Percentiles rank a stretch among this genome's conserved stretches.
Evolutionary conservation across 495 filamentous ascomycete genomes (phyloP).

Genomic region (Staphylotrichum tortipilum): DNA sequence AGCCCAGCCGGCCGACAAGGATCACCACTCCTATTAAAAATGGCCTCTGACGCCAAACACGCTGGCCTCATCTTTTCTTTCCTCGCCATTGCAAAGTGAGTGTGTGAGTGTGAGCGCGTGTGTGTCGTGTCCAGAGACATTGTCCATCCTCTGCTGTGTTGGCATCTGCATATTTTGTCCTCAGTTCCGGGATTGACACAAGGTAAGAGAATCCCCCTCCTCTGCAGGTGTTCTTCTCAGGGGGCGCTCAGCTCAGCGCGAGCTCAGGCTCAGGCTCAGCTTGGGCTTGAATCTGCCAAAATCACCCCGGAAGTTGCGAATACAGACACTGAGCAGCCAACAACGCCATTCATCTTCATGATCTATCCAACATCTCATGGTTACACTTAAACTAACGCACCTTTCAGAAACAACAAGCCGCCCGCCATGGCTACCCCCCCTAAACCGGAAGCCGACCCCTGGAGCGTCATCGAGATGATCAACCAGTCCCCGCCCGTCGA

Average conservation of each 20-base stretch:
- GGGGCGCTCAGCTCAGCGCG: too few relatives aligned
- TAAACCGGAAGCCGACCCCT: conserved; percentile 11
- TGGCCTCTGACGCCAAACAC: neutral
- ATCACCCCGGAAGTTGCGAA: too few relatives aligned
- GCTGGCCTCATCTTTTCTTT: neutral
- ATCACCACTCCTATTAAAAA: neutral
- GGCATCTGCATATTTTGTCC: neutral
- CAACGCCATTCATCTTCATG: too few relatives aligned
- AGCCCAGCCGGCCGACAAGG: neutral
- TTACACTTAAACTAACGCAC: too few relatives aligned
- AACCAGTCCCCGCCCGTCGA: conserved; percentile 31
- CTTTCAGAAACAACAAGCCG: neutral
- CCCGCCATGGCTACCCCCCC: conserved; percentile 8
- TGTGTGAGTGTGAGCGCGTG: too few relatives aligned
- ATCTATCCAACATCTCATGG: too few relatives aligned
- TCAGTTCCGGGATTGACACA: neutral
- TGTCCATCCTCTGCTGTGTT: too few relatives aligned
- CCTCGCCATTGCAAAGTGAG: neutral
- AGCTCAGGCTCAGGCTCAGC: too few relatives aligned
- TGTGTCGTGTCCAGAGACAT: too few relatives aligned
- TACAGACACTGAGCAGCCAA: too few relatives aligned
- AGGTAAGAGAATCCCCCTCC: neutral
- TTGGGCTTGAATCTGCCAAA: too few relatives aligned
- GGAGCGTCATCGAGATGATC: conserved; percentile 14
- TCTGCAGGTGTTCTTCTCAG: too few relatives aligned